Evolutionary conservation across 2,329 filamentous ascomycete genomes (phyloP), one percentile per base, ranked within the genome.

Genomic region (Clonostachys solani): DNA sequence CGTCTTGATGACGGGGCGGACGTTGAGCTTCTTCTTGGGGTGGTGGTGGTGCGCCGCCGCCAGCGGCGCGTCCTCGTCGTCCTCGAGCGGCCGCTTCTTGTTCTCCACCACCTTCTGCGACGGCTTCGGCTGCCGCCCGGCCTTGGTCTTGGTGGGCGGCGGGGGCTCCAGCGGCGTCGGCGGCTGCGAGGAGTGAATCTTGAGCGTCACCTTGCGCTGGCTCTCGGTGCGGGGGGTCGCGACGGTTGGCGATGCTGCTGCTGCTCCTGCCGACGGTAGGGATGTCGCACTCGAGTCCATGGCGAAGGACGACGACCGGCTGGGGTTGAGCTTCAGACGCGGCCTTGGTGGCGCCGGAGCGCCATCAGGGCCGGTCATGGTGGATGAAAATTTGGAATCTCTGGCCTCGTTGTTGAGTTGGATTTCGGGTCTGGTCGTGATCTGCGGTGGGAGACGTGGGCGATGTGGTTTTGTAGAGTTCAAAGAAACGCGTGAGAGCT

Each of bases 81-180:
- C 76, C 41, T 80, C 75, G 51, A 76, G 74, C n/a, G 70, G 65
- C 36, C 80, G 77, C 67, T 86, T 86, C 67, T 83, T 84, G 50
- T 73, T 74, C 50, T 79, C 75, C 45, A 77, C 63, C 43, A 78
- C 63, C 56, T 80, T 81, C 43, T 77, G 72, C 9, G 77, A 81
- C 6, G 82, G 81, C 54, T 82, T 85, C 13, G 78, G 69, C 23
- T 78, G 71, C 41, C 81, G 68, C 12, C 80, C 81, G 13, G 80
- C 77, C 57, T 86, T 85, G 3, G 79, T 83, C 59, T 77, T 83
- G 40, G 59, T 54, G 1, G 65, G 60, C 1, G 60, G 60, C 5
- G 59, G 56, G 18, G 47, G 52, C 29, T 50, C 49, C 8, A 55
- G 40, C n/a, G 69, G 67, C 13, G 67, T 70, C 3, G 64, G 50